Base-by-base conservation (phyloP, 1,284 basidiomycete species). In the Cutaneotrichosporon sp. region DNA sequence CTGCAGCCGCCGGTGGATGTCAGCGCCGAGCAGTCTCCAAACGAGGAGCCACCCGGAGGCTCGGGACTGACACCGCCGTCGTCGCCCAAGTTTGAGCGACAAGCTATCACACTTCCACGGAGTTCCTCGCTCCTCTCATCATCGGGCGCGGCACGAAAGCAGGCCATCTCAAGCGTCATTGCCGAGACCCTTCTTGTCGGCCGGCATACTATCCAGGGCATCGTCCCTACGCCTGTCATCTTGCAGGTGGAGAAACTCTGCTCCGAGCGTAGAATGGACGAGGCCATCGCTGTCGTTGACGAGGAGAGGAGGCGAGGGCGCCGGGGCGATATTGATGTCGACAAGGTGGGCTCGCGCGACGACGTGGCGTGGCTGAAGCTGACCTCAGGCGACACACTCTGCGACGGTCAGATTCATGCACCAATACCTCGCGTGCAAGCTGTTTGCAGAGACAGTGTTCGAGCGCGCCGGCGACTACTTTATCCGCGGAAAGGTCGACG, bases 121-220 rank as follows among this genome's bases (percentile, higher is more conserved):
- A 46, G 39, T 7, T 61, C 65, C 0, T 70, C 68, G 1, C 52
- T 67, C 3, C 18, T 61, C 7, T 55, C 56, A 1, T 43, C 54
- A 0, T 43, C 35, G 2, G 54, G 56, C 2, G 26, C 20, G 37
- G 51, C 4, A 8, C 46, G 17, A 17, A 30, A 30, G 10, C 41
- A 10, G 21, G 68, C 67, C 4, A 67, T 69, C 44, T 72, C 66
- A 0, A 68, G 65, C 1, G 63, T 67, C 0, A 54, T 73, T 1
- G 68, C 72, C 2, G 72, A 76, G 49, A 75, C 73, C 1, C 46
- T 79, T 9, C 51, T 78, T 8, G 51, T 76, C 12, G 73, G 72
- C 0, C 67, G 64, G 1, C 72, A 77, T 51, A 64, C 60, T 0
- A 56, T 78, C 3, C 63, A 68, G 33, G 71, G 74, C 0, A 54